These are phyloP conservation scores for Entonaema liquescens DNA, from an alignment of 495 filamentous ascomycete genomes.

Conservation along the genomic window DNA sequence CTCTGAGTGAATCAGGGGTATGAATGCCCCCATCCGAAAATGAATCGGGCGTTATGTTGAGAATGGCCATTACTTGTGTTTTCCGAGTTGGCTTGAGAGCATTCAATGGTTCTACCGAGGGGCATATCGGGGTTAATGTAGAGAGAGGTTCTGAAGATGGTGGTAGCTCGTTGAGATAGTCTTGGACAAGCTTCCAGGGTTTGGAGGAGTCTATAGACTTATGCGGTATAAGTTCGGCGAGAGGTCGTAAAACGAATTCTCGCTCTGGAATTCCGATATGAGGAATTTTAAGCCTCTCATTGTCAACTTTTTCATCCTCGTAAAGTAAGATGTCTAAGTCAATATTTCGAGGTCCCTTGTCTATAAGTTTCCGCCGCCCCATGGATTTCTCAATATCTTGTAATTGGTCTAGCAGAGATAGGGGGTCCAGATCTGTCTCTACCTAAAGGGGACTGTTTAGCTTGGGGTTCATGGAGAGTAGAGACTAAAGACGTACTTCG, in stretches of 20 bases:
- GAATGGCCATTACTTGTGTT: slow-evolving; percentile 90
- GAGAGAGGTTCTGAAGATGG: slow-evolving; percentile 62
- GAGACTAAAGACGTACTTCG: slow-evolving; percentile 68
- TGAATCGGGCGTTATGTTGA: slow-evolving; percentile 96
- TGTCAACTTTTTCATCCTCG: slow-evolving; percentile 69
- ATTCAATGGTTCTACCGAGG: slow-evolving; percentile 65
- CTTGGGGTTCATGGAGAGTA: slow-evolving; percentile 16
- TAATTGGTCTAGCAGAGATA: slow-evolving; percentile 77
- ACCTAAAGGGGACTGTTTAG: slow-evolving; percentile 62
- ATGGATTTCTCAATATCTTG: slow-evolving; percentile 83
- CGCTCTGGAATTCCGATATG: slow-evolving; percentile 88
- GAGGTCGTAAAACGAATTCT: slow-evolving; percentile 90
- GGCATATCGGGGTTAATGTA: slow-evolving; percentile 73
- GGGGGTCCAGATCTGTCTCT: slow-evolving; percentile 77
- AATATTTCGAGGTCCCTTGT: slow-evolving; percentile 93
- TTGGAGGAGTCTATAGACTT: slow-evolving; percentile 58
- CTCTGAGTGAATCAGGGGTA: slow-evolving; percentile 45
- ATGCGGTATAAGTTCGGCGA: slow-evolving; percentile 81
- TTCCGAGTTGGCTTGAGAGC: slow-evolving; percentile 68
- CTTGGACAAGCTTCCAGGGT: slow-evolving; percentile 61
- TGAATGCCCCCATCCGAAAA: slow-evolving; percentile 90
- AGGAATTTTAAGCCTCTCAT: slow-evolving; percentile 80
- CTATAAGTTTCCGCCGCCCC: slow-evolving; percentile 82
- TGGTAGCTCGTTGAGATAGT: slow-evolving; percentile 72
- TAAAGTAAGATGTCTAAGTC: slow-evolving; percentile 95